These are phyloP conservation scores for Aureobasidium melanogenum DNA, from an alignment of 2,329 filamentous ascomycete genomes.

Conservation along the genomic window DNA sequence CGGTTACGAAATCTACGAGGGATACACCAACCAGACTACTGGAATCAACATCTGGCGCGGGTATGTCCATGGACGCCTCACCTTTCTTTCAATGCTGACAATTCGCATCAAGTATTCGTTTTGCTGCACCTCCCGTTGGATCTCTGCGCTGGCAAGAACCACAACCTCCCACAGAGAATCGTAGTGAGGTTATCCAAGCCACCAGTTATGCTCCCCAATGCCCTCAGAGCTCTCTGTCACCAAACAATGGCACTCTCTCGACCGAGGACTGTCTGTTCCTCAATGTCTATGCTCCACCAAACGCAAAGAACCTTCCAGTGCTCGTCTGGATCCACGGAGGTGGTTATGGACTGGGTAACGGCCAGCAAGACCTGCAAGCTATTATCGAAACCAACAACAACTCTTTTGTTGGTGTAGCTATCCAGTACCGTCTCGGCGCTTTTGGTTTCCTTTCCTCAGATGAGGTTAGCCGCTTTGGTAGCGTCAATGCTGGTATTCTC, in stretches of 20 bases:
- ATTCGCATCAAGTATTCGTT: slow-evolving; percentile 19
- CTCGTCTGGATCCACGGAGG: slow-evolving; percentile 40
- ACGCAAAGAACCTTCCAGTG: slow-evolving; percentile 33
- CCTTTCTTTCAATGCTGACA: neutral
- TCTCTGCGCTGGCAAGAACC: slow-evolving; percentile 22
- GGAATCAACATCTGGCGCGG: slow-evolving; percentile 11
- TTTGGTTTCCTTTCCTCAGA: slow-evolving; percentile 36
- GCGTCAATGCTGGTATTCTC: slow-evolving; percentile 31
- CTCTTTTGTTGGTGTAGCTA: slow-evolving; percentile 19
- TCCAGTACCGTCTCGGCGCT: slow-evolving; percentile 31
- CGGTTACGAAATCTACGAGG: slow-evolving; percentile 12
- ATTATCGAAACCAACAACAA: slow-evolving; percentile 42
- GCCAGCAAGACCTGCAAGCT: slow-evolving; percentile 28
- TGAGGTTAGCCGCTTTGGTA: slow-evolving; percentile 29
- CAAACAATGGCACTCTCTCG: slow-evolving; percentile 13
- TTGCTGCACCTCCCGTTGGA: slow-evolving; percentile 18
- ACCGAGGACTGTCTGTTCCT: slow-evolving; percentile 54
- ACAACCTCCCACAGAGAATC: slow-evolving; percentile 18
- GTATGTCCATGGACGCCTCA: neutral
- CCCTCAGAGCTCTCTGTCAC: slow-evolving; percentile 16
- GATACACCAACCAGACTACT: slow-evolving; percentile 1
- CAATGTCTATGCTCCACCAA: slow-evolving; percentile 41
- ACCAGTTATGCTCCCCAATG: slow-evolving; percentile 15
- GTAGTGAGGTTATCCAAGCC: slow-evolving; percentile 17
- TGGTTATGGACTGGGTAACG: slow-evolving; percentile 30